Percentiles rank a stretch among this genome's conserved stretches.
Evolutionary conservation across 202 grass and related monocot species (phyloP).

Genomic region (Panicum virgatum): DNA sequence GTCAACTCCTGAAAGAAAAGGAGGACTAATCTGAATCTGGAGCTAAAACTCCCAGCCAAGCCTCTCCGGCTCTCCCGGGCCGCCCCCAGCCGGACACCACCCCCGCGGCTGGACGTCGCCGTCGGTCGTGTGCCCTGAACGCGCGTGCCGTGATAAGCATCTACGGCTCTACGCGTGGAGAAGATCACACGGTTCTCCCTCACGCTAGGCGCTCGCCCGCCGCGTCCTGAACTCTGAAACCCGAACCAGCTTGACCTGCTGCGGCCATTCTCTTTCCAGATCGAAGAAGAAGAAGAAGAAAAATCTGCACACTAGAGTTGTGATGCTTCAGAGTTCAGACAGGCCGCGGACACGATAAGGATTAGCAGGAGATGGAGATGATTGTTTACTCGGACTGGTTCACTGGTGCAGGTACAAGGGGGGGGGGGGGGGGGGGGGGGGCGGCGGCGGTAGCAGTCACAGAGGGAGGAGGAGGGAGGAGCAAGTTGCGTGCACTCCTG

Average conservation of each 20-base stretch:
- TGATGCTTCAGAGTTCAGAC: not conserved
- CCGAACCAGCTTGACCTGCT: no score
- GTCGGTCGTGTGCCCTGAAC: conserved; percentile 10
- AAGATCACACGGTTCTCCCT: no score
- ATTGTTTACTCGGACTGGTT: not conserved
- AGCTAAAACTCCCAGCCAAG: not conserved
- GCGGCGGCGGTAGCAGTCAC: no score
- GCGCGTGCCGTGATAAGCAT: not conserved
- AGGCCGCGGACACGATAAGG: not conserved
- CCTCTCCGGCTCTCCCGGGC: not conserved
- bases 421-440: no score
- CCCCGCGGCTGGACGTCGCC: conserved; percentile 11
- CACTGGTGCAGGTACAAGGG: not conserved
- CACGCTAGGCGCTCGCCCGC: no score
- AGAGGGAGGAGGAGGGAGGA: not conserved
- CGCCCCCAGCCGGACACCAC: not conserved
- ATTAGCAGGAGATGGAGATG: not conserved
- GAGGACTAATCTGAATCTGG: not conserved
- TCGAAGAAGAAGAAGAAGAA: no score
- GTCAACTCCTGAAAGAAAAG: not conserved
- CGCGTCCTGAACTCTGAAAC: no score
- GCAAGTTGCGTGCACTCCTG: conserved; percentile 31
- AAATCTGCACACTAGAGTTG: no score
- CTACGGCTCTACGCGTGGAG: not conserved
- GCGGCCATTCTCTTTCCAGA: no score